A percentile compares a stretch with the other conserved stretches of the same genome.
Conservation (phyloP, 2,329 filamentous ascomycete genomes). For the Aspergillus texensis region DNA sequence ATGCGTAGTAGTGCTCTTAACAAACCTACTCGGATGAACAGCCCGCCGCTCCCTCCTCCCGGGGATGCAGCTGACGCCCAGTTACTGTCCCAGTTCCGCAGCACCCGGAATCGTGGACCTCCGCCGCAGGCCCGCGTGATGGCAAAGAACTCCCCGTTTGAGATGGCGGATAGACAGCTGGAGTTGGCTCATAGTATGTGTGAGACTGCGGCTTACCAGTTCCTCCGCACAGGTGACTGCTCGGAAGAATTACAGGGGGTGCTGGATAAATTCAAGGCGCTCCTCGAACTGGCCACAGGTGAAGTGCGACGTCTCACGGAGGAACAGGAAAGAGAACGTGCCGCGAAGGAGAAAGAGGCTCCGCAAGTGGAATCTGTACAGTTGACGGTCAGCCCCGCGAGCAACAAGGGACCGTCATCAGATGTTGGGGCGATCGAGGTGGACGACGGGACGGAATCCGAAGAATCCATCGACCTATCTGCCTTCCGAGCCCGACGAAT, state of each 20-base stretch:
- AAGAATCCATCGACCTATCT: slow-evolving; percentile 23
- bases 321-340: slow-evolving; percentile 47
- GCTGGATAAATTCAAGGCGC: slow-evolving; percentile 64
- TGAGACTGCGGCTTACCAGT: slow-evolving; percentile 85
- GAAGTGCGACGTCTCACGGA: slow-evolving; percentile 61
- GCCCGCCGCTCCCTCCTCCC: not conserved
- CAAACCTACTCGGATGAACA: slow-evolving; percentile 9
- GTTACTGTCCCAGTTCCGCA: slow-evolving; percentile 29
- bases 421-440: slow-evolving; percentile 21
- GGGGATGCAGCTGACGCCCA: slow-evolving; percentile 12
- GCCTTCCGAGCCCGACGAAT: slow-evolving; percentile 22
- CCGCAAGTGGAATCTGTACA: slow-evolving; percentile 7
- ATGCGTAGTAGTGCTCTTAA: slow-evolving; percentile 24
- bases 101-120: slow-evolving; percentile 24
- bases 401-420: not conserved
- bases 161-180: slow-evolving; percentile 74
- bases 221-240: slow-evolving; percentile 85
- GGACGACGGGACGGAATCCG: slow-evolving; percentile 20
- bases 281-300: slow-evolving; percentile 62
- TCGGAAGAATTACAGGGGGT: slow-evolving; percentile 73
- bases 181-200: slow-evolving; percentile 80
- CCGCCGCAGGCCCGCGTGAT: slow-evolving; percentile 53
- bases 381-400: not conserved
- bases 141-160: slow-evolving; percentile 63
- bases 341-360: slow-evolving; percentile 20